phyloP scores from a whole-genome alignment of 768 basidiomycete genomes.

The Boletus rubescentipes region DNA sequence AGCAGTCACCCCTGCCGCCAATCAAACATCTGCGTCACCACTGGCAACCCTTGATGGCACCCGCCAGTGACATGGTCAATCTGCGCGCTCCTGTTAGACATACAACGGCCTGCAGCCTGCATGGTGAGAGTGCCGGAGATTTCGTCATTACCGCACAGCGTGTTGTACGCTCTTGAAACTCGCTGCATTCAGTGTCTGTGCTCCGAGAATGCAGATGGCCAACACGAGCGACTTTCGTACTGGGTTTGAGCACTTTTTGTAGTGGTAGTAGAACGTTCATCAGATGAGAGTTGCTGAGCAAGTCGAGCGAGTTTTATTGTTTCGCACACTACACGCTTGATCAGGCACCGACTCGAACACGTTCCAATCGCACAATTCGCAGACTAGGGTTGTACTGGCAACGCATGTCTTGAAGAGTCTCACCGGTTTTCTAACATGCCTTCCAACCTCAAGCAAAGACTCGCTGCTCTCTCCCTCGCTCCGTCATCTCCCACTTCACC shows the following conservation, averaged over 20 bases:
- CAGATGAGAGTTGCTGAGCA: no score
- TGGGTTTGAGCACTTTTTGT: no score
- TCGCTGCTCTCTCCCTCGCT: conserved; percentile 60
- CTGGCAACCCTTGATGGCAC: no score
- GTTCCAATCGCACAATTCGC: conserved; percentile 4
- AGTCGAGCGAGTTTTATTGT: not conserved
- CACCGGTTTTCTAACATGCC: conserved; percentile 20
- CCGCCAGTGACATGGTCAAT: no score
- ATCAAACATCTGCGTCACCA: not conserved
- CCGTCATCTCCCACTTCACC: conserved; percentile 48
- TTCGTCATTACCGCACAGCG: not conserved
- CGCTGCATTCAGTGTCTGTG: no score
- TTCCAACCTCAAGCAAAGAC: conserved; percentile 61
- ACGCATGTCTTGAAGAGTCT: conserved; percentile 12
- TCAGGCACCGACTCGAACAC: conserved; percentile 4
- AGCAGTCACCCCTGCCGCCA: not conserved
- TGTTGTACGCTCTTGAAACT: no score
- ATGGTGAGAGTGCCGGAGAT: no score
- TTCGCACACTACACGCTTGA: not conserved
- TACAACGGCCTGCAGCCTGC: no score
- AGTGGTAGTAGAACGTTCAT: no score
- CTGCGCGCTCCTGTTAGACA: no score
- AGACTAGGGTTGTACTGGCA: conserved; percentile 5
- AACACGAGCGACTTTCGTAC: no score
- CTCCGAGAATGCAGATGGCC: no score